Evolutionary conservation across 805 yeast genomes (phyloP).

Genomic region (Brettanomyces anomalus): DNA sequence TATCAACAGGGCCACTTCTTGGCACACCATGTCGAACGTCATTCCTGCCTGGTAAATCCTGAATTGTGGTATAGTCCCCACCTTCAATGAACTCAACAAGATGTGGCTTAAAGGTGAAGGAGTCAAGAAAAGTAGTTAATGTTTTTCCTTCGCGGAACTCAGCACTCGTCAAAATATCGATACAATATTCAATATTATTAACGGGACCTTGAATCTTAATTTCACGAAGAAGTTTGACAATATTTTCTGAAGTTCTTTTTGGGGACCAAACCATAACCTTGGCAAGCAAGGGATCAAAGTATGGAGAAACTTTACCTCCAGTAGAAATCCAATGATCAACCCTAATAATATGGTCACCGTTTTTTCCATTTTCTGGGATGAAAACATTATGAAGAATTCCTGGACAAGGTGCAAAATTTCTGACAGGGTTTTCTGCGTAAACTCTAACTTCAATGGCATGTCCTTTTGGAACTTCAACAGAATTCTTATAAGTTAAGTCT

Average conservation of each 20-base stretch:
- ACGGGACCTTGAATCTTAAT: slow-evolving; percentile 20
- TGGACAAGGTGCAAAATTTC: slow-evolving; percentile 21
- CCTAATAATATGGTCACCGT: slow-evolving; percentile 9
- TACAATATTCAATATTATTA: slow-evolving; percentile 19
- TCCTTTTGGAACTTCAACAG: slow-evolving; percentile 17
- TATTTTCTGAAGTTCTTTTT: slow-evolving; percentile 14
- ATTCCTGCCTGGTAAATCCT: slow-evolving; percentile 32
- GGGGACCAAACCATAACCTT: slow-evolving; percentile 22
- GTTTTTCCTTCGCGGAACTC: slow-evolving; percentile 13
- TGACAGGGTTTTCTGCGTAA: slow-evolving; percentile 22
- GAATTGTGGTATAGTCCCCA: slow-evolving; percentile 46
- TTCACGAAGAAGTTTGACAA: slow-evolving; percentile 13
- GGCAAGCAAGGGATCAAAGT: slow-evolving; percentile 24
- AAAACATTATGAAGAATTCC: slow-evolving; percentile 19
- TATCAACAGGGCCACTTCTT: slow-evolving; percentile 20
- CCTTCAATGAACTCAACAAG: slow-evolving; percentile 23
- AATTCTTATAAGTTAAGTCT: slow-evolving; percentile 8
- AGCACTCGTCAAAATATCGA: slow-evolving; percentile 11
- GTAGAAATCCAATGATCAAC: slow-evolving; percentile 22
- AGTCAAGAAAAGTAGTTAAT: slow-evolving; percentile 14
- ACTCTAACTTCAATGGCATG: slow-evolving; percentile 23
- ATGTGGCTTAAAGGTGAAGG: slow-evolving; percentile 15
- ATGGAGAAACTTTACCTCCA: slow-evolving; percentile 21
- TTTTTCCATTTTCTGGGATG: slow-evolving; percentile 5
- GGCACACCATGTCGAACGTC: slow-evolving; percentile 22